Conservation (phyloP, 1,139 yeast species). For the Hansenula sp. region DNA sequence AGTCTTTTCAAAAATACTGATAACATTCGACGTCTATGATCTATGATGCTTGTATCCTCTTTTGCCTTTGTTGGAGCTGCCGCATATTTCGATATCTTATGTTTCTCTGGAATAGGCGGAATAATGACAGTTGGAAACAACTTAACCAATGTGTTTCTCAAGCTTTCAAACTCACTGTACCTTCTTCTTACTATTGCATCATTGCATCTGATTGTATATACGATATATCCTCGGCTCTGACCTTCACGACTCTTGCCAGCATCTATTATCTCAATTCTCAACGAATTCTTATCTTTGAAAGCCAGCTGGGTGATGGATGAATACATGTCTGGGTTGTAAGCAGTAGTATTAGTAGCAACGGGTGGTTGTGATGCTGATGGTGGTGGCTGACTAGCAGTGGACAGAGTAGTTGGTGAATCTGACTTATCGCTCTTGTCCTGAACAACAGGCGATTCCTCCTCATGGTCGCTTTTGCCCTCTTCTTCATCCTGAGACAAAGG, state of each 20-base stretch:
- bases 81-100: slow-evolving; percentile 46
- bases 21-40: slow-evolving; percentile 67
- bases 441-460: neutral
- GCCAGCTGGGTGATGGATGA: slow-evolving; percentile 12
- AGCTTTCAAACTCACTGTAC: slow-evolving; percentile 79
- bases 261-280: slow-evolving; percentile 54
- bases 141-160: slow-evolving; percentile 59
- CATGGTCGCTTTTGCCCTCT: slow-evolving; percentile 3
- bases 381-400: neutral
- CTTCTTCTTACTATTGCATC: slow-evolving; percentile 63
- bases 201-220: slow-evolving; percentile 67
- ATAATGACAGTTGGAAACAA: slow-evolving; percentile 76
- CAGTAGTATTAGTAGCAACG: slow-evolving; percentile 7
- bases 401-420: slow-evolving; percentile 4
- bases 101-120: slow-evolving; percentile 94
- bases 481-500: slow-evolving; percentile 12
- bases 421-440: slow-evolving; percentile 7
- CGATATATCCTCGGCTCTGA: slow-evolving; percentile 60
- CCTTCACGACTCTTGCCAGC: slow-evolving; percentile 82
- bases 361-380: neutral
- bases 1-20: slow-evolving; percentile 75
- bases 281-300: slow-evolving; percentile 14
- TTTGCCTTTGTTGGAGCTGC: slow-evolving; percentile 45
- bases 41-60: slow-evolving; percentile 40
- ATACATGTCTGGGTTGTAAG: slow-evolving; percentile 19